Conservation (phyloP, 257 asterid genomes). For the Plectranthus barbatus region DNA sequence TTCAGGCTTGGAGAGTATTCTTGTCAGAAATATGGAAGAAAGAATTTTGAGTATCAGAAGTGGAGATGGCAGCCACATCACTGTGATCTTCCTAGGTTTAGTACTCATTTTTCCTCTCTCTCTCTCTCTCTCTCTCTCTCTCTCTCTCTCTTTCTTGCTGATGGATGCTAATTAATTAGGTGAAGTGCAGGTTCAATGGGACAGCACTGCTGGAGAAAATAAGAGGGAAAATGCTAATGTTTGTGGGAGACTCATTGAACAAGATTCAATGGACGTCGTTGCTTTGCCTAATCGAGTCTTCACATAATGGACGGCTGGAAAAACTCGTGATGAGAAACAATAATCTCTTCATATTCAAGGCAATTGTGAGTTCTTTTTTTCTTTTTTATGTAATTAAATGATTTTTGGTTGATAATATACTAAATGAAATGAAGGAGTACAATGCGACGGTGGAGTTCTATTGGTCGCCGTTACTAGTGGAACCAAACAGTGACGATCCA, state of each 20-base stretch:
- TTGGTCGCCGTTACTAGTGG: constrained; percentile 72
- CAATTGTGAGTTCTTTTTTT: constrained; percentile 17
- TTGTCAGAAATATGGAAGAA: constrained; percentile 30
- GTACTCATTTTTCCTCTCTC: background rate
- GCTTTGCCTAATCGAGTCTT: no score
- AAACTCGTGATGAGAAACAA: background rate
- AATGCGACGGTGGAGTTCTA: constrained; percentile 59
- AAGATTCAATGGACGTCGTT: no score
- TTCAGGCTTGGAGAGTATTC: constrained; percentile 30
- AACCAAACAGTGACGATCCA: constrained; percentile 55
- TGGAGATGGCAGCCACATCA: no score
- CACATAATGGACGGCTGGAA: constrained; percentile 16
- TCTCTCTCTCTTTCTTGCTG: background rate
- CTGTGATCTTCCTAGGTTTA: no score
- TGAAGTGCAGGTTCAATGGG: constrained; percentile 23
- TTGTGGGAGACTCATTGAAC: no score
- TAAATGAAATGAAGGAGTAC: constrained; percentile 40
- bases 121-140: no score
- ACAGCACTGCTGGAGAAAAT: constrained; percentile 43
- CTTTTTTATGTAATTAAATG: no score
- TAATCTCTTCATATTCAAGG: background rate
- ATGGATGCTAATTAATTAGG: no score
- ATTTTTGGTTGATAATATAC: no score
- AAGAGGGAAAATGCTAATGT: constrained; percentile 48
- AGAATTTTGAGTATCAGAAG: constrained; percentile 16